Conservation (phyloP, 768 basidiomycete species). For the Mycena galericulata region DNA sequence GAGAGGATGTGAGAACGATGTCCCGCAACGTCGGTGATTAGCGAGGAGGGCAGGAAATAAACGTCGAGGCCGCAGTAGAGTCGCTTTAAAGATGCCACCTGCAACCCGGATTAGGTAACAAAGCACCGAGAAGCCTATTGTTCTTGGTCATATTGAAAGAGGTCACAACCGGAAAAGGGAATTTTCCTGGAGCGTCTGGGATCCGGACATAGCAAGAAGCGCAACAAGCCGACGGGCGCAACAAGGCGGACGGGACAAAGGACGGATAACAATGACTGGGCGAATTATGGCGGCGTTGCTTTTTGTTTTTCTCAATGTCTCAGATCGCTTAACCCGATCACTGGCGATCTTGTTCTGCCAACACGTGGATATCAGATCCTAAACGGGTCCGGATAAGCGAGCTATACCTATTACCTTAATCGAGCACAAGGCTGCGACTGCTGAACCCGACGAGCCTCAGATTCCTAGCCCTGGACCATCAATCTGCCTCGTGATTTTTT, state of each 20-base stretch:
- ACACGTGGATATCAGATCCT: slow-evolving; percentile 24
- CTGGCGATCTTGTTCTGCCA: slow-evolving; percentile 14
- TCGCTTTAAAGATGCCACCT: slow-evolving; percentile 15
- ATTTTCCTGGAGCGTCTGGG: slow-evolving; percentile 17
- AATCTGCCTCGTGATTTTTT: slow-evolving; percentile 71
- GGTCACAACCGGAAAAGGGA: slow-evolving; percentile 22
- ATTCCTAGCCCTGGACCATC: slow-evolving; percentile 80
- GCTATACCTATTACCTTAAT: too few relatives aligned
- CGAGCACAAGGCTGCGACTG: not conserved
- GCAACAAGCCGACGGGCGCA: slow-evolving; percentile 17
- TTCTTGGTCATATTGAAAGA: slow-evolving; percentile 25
- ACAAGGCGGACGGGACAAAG: slow-evolving; percentile 20
- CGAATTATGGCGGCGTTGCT: slow-evolving; percentile 27
- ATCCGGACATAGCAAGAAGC: slow-evolving; percentile 15
- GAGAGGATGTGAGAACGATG: slow-evolving; percentile 51
- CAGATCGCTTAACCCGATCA: slow-evolving; percentile 6
- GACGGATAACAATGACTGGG: slow-evolving; percentile 28
- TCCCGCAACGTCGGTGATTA: slow-evolving; percentile 56
- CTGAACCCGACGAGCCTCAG: slow-evolving; percentile 35
- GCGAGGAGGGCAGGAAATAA: slow-evolving; percentile 35
- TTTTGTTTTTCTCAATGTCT: slow-evolving; percentile 11
- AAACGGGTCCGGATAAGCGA: slow-evolving; percentile 16
- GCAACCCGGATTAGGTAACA: slow-evolving; percentile 23
- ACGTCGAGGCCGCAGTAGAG: slow-evolving; percentile 16
- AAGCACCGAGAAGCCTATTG: slow-evolving; percentile 30